Percentiles rank a stretch among this genome's conserved stretches.
Evolutionary conservation across 1,284 basidiomycete species (phyloP).

Genomic region (Coniophora puteana): DNA sequence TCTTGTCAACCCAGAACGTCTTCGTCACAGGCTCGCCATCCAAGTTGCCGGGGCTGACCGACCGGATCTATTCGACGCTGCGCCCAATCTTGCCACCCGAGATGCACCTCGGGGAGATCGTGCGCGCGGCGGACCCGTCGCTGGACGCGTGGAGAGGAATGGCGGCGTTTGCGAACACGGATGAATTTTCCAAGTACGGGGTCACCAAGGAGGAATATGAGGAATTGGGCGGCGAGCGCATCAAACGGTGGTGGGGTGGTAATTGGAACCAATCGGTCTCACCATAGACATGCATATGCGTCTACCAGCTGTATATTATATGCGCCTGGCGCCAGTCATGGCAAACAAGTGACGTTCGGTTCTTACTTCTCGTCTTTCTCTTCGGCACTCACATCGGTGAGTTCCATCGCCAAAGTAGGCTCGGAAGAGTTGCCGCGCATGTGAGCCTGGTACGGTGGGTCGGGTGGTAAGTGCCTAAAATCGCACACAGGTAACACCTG

Average conservation of each 20-base stretch:
- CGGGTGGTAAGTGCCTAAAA: too few species aligned
- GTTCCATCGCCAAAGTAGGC: too few species aligned
- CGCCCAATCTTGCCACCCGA: conserved; percentile 82
- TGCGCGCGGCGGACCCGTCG: conserved; percentile 60
- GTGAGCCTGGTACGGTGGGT: too few species aligned
- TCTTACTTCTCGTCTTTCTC: too few species aligned
- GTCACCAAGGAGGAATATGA: conserved; percentile 84
- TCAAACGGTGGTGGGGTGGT: conserved; percentile 79
- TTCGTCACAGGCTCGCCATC: conserved; percentile 87
- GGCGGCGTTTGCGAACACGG: conserved; percentile 74
- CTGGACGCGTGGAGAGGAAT: conserved; percentile 93
- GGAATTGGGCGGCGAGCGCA: conserved; percentile 85
- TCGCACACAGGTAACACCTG: too few species aligned
- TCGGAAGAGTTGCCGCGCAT: too few species aligned
- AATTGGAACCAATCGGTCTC: conserved; percentile 58
- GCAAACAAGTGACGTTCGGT: too few species aligned
- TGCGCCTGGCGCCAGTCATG: too few species aligned
- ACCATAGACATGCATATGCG: too few species aligned
- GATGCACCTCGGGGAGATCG: conserved; percentile 58
- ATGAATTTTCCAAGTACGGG: conserved; percentile 52
- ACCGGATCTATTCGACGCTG: conserved; percentile 68
- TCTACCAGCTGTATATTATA: too few species aligned
- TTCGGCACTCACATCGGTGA: too few species aligned
- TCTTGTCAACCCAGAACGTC: conserved; percentile 62
- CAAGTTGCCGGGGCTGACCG: conserved; percentile 66